Percentiles rank a stretch among this genome's conserved stretches.
These are phyloP conservation scores for Cryptococcus sp. DNA, from an alignment of 1,284 basidiomycete species.

Conservation along the genomic window DNA sequence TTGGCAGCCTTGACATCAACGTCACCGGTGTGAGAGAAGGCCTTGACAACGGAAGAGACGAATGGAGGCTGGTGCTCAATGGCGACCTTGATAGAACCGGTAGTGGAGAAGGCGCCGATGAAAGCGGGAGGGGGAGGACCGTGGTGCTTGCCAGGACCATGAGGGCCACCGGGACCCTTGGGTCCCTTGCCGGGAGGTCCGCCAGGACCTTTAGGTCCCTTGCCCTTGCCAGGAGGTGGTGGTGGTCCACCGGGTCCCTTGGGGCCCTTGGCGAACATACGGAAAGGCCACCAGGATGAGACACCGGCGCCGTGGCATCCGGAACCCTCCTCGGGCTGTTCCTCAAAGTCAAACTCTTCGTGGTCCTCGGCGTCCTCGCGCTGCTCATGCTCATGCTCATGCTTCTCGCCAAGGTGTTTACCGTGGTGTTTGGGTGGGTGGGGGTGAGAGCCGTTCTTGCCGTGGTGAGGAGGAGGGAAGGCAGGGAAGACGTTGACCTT, in stretches of 20 bases:
- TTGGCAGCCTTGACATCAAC: conserved; percentile 33
- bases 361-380: background rate
- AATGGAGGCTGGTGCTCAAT: conserved; percentile 19
- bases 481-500: conserved; percentile 26
- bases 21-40: conserved; percentile 49
- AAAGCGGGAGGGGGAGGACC: conserved; percentile 25
- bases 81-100: conserved; percentile 29
- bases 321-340: background rate
- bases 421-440: conserved; percentile 14
- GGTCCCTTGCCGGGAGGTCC: conserved; percentile 3
- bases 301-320: background rate
- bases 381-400: conserved; percentile 3
- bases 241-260: conserved; percentile 4
- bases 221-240: conserved; percentile 4
- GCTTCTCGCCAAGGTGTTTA: conserved; percentile 10
- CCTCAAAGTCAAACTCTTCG: background rate
- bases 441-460: conserved; percentile 12
- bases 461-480: conserved; percentile 15
- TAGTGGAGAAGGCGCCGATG: conserved; percentile 33
- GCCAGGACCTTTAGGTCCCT: conserved; percentile 1
- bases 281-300: conserved; percentile 4
- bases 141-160: conserved; percentile 11
- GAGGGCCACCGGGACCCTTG: conserved; percentile 3
- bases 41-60: conserved; percentile 38
- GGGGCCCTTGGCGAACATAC: background rate